Conservation (phyloP, 2,329 filamentous ascomycete species). For the Microdochium paspali region DNA sequence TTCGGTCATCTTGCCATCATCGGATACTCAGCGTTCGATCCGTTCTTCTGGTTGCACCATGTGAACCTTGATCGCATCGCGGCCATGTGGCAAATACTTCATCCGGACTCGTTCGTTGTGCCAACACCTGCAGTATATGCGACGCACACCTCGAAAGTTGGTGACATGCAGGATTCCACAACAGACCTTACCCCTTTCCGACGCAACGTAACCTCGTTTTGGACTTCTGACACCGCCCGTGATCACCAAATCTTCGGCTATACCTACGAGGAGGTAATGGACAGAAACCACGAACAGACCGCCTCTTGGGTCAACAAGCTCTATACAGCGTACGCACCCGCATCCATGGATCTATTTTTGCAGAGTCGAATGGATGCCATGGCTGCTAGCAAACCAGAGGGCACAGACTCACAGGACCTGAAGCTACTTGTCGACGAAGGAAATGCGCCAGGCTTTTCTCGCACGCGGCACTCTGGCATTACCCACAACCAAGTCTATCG, state of each 20-base stretch:
- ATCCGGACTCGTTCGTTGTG: slow-evolving; percentile 58
- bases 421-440: background rate
- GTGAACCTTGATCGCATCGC: slow-evolving; percentile 66
- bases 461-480: background rate
- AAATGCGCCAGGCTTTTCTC: background rate
- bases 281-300: slow-evolving; percentile 32
- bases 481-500: background rate
- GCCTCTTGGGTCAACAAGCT: slow-evolving; percentile 47
- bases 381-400: background rate
- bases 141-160: slow-evolving; percentile 51
- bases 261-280: slow-evolving; percentile 58
- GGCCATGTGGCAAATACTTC: slow-evolving; percentile 67
- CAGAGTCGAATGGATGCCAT: slow-evolving; percentile 2
- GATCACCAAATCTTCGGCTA: slow-evolving; percentile 58
- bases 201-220: slow-evolving; percentile 50
- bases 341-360: slow-evolving; percentile 16
- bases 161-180: slow-evolving; percentile 41
- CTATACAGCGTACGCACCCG: slow-evolving; percentile 41
- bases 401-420: background rate
- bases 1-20: slow-evolving; percentile 56
- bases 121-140: slow-evolving; percentile 43
- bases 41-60: slow-evolving; percentile 71
- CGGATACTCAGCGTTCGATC: slow-evolving; percentile 69
- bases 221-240: slow-evolving; percentile 55
- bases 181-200: slow-evolving; percentile 62